These are phyloP conservation scores for Pseudogymnoascus sp. DNA, from an alignment of 2,329 filamentous ascomycete genomes.

Conservation along the genomic window DNA sequence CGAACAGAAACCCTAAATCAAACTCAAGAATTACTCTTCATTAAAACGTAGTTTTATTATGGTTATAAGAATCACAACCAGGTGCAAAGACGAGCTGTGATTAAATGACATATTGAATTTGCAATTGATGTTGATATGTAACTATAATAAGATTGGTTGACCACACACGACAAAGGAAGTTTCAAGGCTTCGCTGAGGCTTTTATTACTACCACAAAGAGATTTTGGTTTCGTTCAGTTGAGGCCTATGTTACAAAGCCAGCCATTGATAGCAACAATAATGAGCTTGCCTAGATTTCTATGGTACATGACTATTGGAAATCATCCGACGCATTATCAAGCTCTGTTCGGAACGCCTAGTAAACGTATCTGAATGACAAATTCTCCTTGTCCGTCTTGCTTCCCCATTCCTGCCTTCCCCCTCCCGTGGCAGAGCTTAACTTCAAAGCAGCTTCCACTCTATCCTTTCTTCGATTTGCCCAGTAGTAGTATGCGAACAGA, in stretches of 20 bases:
- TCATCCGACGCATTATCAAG: neutral
- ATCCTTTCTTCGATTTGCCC: constrained; percentile 24
- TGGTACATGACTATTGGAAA: neutral
- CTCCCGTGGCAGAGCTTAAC: constrained; percentile 19
- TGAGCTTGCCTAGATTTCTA: neutral
- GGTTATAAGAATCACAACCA: neutral
- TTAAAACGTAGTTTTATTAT: neutral
- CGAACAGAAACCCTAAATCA: neutral
- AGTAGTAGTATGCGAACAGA: constrained; percentile 23
- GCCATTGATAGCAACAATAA: neutral
- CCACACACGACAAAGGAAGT: neutral
- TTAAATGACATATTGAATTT: neutral
- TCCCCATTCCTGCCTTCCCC: constrained; percentile 27
- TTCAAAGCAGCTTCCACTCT: constrained; percentile 18
- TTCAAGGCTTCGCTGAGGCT: neutral
- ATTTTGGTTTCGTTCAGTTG: neutral
- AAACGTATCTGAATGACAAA: constrained; percentile 24
- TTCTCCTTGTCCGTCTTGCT: constrained; percentile 26
- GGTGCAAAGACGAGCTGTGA: neutral
- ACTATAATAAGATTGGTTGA: neutral
- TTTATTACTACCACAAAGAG: neutral
- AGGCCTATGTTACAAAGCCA: neutral
- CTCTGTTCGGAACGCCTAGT: neutral
- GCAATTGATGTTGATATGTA: neutral
- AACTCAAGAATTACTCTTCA: neutral